Evolutionary conservation across 805 yeast genomes (phyloP), one percentile per base, ranked within the genome.

Genomic region (Priceomyces melissophilus): DNA sequence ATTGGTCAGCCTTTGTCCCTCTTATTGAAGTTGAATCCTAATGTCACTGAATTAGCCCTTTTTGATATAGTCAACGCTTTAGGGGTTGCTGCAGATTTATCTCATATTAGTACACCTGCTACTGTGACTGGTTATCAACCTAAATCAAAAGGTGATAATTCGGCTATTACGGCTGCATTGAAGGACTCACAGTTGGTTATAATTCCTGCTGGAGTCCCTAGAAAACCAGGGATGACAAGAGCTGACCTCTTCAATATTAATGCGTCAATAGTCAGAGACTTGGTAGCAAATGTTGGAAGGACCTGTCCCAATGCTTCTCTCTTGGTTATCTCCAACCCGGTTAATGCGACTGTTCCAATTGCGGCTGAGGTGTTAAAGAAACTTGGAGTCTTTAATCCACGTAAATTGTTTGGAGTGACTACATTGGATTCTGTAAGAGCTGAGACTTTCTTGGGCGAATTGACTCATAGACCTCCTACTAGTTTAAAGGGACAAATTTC

Each of bases 191-290:
- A 68, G 34, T 53, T 70, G 45, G 75, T 70, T 32, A 55, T 70
- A 12, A 70, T 70, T 38, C 75, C 75, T 10, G 75, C 75, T 15
- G 75, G 75, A 23, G 73, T 69, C 10, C 75, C 75, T 16, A 64
- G 75, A 52, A 70, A 70, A 48, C 75, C 75, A 6, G 75, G 75
- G 16, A 70, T 70, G 75, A 68, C 75, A 31, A 57, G 75, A 46
- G 74, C 72, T 26, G 75, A 70, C 49, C 63, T 70, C 41, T 70
- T 70, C 53, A 70, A 69, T 48, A 70, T 69, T 48, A 70, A 70
- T 51, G 75, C 75, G 2, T 64, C 68, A 35, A 70, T 70, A 36
- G 56, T 70, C 36, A 56, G 75, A 37, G 75, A 69, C 47, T 61
- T 70, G 52, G 68, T 62, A 30, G 69, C 68, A 34, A 64, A 64